Evolutionary conservation across 805 yeast genomes (phyloP), one percentile per base, ranked within the genome.

Genomic region (Starmera amethionina): DNA sequence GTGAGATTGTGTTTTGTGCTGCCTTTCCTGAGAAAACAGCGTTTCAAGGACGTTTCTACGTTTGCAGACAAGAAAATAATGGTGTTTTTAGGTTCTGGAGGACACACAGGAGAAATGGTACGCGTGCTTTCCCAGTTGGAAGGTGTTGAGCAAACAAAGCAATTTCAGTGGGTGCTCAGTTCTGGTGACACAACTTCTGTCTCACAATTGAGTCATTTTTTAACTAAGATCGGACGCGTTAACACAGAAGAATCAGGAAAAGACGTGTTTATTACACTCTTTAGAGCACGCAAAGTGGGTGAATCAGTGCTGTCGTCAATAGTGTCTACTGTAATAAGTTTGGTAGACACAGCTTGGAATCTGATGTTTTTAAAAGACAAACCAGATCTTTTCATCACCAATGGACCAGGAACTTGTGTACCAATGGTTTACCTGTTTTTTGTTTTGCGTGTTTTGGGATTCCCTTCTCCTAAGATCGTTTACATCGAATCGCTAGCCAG

Each of bases 61-160:
- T 33, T 44, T 10, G 36, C 42, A 9, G 36, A 42, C 5, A 51
- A 52, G 39, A 34, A 36, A 7, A 5, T 54, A 10, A 51, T 54
- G 56, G 50, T 54, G 3, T 38, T 87, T n/a, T 62, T 90, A 10
- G 97, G 97, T 0, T 87, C 96, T 0, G 98, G 98, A 2, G 97
- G 97, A 3, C 97, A 88, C 53, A 88, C 97, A 0, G 97, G 96
- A 2, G 97, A 90, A 58, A 86, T 90, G 94, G 58, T 89, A n/a
- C 65, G 89, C 22, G 65, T 90, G 14, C 56, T 86, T 9, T 45
- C 55, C 5, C 56, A 58, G 7, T 62, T 72, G 32, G 50, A 60
- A 10, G 32, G 34, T 3, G 28, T 48, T 4, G 13, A 25, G 2
- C 28, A 37, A 0, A 25, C 43, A 5, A 32, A 43, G n/a, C 46